Conservation (phyloP, 768 basidiomycete genomes). For the Rhizopogon roseolus region DNA sequence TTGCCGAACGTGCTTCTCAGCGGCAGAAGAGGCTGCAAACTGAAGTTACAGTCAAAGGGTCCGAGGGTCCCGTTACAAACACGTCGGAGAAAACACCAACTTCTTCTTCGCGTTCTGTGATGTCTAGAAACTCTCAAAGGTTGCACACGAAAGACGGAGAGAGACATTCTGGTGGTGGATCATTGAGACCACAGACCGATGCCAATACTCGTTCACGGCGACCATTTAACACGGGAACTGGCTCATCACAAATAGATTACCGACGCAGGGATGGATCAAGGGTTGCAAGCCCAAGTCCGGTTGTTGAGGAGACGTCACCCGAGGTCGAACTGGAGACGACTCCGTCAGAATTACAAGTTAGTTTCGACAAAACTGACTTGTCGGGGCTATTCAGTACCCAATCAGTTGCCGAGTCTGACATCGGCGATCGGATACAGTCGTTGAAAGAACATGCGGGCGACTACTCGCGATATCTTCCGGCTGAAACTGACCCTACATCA, state of each 20-base stretch:
- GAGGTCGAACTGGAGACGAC: not conserved
- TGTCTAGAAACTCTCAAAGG: not conserved
- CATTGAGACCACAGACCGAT: not conserved
- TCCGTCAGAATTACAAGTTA: not conserved
- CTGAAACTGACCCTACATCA: slow-evolving; percentile 20
- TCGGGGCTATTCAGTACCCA: not conserved
- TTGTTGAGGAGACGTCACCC: not conserved
- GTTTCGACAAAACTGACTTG: slow-evolving; percentile 1
- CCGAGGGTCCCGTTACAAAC: not conserved
- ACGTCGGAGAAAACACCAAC: not conserved
- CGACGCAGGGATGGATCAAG: not conserved
- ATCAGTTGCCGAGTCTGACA: not conserved
- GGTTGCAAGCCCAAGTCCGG: not conserved
- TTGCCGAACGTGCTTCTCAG: slow-evolving; percentile 2
- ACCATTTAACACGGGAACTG: not conserved
- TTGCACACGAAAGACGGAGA: not conserved
- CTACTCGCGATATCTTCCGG: slow-evolving; percentile 43
- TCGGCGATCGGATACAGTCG: slow-evolving; percentile 17
- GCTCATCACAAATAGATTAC: not conserved
- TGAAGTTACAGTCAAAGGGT: not conserved
- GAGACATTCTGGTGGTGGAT: not conserved
- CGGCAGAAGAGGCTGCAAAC: not conserved
- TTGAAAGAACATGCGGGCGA: slow-evolving; percentile 42
- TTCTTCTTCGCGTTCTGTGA: not conserved
- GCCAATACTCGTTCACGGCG: not conserved